Percentiles rank a stretch among this genome's conserved stretches.
phyloP scores from a whole-genome alignment of 2,329 filamentous ascomycete species.

The Kalmusia sp. region DNA sequence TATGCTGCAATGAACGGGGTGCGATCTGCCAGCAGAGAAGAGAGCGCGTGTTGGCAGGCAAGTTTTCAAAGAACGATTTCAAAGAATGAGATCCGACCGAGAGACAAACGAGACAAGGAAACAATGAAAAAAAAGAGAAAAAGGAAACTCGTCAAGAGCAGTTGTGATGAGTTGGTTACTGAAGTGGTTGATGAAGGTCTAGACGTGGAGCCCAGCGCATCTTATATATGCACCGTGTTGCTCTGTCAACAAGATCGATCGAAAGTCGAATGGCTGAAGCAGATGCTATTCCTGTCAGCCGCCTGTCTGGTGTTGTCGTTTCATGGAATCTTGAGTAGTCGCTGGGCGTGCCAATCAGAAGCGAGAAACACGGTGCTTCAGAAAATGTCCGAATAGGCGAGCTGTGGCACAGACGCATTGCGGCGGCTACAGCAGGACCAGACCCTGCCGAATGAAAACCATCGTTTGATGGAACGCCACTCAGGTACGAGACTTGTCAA shows the following conservation, averaged over 20 bases:
- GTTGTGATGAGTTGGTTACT: constrained; percentile 39
- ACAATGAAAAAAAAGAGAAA: constrained; percentile 34
- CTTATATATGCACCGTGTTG: constrained; percentile 34
- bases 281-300: constrained; percentile 44
- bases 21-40: constrained; percentile 47
- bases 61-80: too few relatives aligned
- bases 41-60: constrained; percentile 28
- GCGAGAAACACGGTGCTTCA: constrained; percentile 31
- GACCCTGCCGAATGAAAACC: constrained; percentile 24
- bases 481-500: constrained; percentile 25
- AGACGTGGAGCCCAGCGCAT: constrained; percentile 23
- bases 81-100: constrained; percentile 37
- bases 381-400: constrained; percentile 42
- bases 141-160: constrained; percentile 41
- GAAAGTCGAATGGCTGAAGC: constrained; percentile 27
- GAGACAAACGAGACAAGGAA: constrained; percentile 42
- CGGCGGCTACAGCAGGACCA: constrained; percentile 45
- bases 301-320: constrained; percentile 40
- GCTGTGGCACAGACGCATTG: constrained; percentile 38
- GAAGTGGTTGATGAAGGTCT: constrained; percentile 41
- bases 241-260: constrained; percentile 21
- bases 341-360: constrained; percentile 44
- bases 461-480: constrained; percentile 35
- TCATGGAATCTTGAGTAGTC: constrained; percentile 48
- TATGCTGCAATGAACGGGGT: constrained; percentile 36